Conservation (phyloP, 352 stramenopile genomes). For the Phytophthora multivora region DNA sequence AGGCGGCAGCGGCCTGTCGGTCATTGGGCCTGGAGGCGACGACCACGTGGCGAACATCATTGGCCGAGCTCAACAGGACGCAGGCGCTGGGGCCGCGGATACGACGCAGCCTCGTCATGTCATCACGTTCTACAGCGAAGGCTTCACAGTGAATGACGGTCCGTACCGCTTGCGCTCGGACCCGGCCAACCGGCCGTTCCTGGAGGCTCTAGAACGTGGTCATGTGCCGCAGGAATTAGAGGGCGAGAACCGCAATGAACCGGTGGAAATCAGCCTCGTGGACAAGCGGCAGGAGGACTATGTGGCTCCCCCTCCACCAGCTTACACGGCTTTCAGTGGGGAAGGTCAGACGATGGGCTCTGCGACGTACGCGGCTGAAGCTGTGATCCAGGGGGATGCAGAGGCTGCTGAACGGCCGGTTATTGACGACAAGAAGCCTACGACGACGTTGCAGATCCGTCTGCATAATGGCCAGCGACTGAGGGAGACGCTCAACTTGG, state of each 20-base stretch:
- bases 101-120: conserved; percentile 51
- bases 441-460: conserved; percentile 89
- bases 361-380: conserved; percentile 47
- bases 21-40: conserved; percentile 59
- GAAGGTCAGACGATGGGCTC: conserved; percentile 83
- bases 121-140: conserved; percentile 87
- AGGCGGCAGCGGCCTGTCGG: conserved; percentile 76
- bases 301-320: conserved; percentile 58
- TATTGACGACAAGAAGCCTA: conserved; percentile 86
- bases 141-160: conserved; percentile 84
- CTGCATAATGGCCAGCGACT: conserved; percentile 84
- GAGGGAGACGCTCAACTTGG: conserved; percentile 85
- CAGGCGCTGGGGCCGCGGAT: conserved; percentile 29
- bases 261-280: conserved; percentile 83
- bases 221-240: conserved; percentile 81
- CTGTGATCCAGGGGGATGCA: conserved; percentile 46
- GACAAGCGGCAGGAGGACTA: conserved; percentile 90
- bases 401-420: conserved; percentile 55
- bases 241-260: conserved; percentile 64
- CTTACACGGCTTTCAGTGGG: conserved; percentile 89
- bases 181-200: conserved; percentile 73
- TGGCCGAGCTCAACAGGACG: conserved; percentile 75
- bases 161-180: conserved; percentile 77
- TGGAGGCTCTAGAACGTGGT: conserved; percentile 81
- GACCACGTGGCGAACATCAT: conserved; percentile 87